phyloP scores from a whole-genome alignment of 1,284 basidiomycete genomes.

The Athelia sp. region DNA sequence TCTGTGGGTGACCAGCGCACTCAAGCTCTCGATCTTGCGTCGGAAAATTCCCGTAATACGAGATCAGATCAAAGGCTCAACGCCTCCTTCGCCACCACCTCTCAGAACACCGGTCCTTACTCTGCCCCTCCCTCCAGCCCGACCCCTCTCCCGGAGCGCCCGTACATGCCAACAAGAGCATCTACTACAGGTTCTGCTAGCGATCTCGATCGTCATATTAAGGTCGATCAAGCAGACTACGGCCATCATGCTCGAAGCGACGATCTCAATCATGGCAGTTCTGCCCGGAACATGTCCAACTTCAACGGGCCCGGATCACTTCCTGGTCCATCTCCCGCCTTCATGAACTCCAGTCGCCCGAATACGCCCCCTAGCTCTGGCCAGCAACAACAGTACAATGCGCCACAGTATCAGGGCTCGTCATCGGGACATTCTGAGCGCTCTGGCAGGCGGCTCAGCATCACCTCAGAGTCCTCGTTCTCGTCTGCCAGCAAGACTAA shows the following conservation, averaged over 20 bases:
- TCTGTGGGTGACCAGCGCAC: background rate
- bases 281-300: conserved; percentile 13
- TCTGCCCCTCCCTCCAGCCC: conserved; percentile 29
- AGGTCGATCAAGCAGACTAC: conserved; percentile 30
- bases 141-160: conserved; percentile 42
- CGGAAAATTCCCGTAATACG: conserved; percentile 22
- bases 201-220: conserved; percentile 49
- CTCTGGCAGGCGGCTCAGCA: conserved; percentile 36
- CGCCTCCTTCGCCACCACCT: conserved; percentile 1
- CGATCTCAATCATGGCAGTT: conserved; percentile 56
- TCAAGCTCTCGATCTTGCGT: conserved; percentile 14
- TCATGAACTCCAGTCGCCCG: conserved; percentile 45
- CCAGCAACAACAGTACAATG: conserved; percentile 28
- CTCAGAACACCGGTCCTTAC: conserved; percentile 16
- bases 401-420: conserved; percentile 25
- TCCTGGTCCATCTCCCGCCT: conserved; percentile 44
- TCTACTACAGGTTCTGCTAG: too few relatives aligned
- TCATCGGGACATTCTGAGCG: conserved; percentile 47
- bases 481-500: conserved; percentile 43
- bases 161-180: conserved; percentile 51
- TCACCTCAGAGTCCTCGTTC: conserved; percentile 45
- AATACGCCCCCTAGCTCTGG: conserved; percentile 47
- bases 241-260: conserved; percentile 55
- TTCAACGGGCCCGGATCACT: conserved; percentile 18
- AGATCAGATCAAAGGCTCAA: conserved; percentile 12